Evolutionary conservation across 352 stramenopile species (phyloP), one percentile per base, ranked within the genome.

Genomic region (Phytophthora litchii): DNA sequence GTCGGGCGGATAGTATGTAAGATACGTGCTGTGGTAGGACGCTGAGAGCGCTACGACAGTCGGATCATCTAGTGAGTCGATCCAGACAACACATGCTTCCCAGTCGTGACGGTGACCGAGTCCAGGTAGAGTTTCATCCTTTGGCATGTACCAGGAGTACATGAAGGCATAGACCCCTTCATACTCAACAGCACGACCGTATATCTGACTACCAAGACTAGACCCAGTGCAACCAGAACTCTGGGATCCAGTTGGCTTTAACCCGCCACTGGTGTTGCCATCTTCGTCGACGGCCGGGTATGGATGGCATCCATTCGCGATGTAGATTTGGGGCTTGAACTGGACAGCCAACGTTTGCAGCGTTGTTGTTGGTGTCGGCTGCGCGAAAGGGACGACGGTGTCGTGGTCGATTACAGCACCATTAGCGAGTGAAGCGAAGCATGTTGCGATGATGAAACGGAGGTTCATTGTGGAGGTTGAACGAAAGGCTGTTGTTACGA

Each of bases 61-160:
- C 5, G 56, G 29, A 6, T 58, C 10, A 4, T 55, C 47, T 14
- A 55, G 34, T 20, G 61, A 55, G 49, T 73, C 56, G 47, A 78
- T 49, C 72, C 72, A 81, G 5, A 82, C 58, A 3, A 78, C 56
- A 16, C 73, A 60, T 34, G 72, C 56, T 23, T 78, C 72, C 69
- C 69, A 82, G 35, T 82, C 69, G 54, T 82, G 73, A 43, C 69
- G 62, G 49, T 77, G 68, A 1, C 65, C 72, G 4, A 69, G 27
- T 2, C 43, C 47, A 3, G 50, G 27, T 14, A 59, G 52, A 27
- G 57, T 64, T 19, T 63, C 67, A 43, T 82, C 70, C 58, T 82
- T 82, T n/a, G 70, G 70, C 54, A 79, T 70, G 64, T 80, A 80
- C 64, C 71, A 77, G 9, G 67, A 68, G 56, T 74, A 74, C 65